Evolutionary conservation across 2,329 filamentous ascomycete species (phyloP).

Genomic region (Penicillium sp.): DNA sequence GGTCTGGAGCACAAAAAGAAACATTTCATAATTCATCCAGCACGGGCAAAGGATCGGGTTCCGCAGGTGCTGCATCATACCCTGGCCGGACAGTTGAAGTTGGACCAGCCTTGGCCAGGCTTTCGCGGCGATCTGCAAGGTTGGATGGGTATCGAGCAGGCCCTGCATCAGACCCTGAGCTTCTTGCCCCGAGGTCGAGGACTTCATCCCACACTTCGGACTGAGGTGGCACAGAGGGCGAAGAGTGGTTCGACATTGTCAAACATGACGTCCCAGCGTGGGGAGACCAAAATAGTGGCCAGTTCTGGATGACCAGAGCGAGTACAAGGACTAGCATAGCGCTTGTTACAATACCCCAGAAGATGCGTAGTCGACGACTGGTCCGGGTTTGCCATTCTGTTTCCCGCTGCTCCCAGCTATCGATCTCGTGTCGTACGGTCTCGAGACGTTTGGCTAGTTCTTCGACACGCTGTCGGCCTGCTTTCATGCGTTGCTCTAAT

Average conservation of each 20-base stretch:
- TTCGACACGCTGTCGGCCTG: constrained; percentile 35
- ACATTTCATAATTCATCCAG: constrained; percentile 31
- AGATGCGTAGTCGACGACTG: constrained; percentile 39
- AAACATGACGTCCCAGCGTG: constrained; percentile 5
- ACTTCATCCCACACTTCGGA: constrained; percentile 7
- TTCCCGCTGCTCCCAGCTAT: constrained; percentile 45
- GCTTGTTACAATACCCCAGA: constrained; percentile 34
- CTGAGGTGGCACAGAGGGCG: constrained; percentile 2
- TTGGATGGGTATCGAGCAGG: constrained; percentile 20
- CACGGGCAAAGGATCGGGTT: constrained; percentile 26
- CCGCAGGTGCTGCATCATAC: constrained; percentile 10
- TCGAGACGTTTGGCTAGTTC: constrained; percentile 41
- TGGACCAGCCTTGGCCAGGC: constrained; percentile 5
- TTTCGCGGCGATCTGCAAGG: constrained; percentile 21
- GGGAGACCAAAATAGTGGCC: constrained; percentile 11
- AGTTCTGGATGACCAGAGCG: constrained; percentile 30
- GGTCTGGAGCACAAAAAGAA: background rate
- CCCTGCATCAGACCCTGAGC: background rate
- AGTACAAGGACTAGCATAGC: constrained; percentile 30
- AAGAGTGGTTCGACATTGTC: constrained; percentile 16
- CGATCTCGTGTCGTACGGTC: constrained; percentile 38
- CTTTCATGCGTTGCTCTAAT: constrained; percentile 42
- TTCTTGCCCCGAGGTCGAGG: background rate
- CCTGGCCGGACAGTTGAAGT: constrained; percentile 1
- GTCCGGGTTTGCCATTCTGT: constrained; percentile 42